phyloP scores from a whole-genome alignment of 305 asterid species.

The Striga hermonthica region DNA sequence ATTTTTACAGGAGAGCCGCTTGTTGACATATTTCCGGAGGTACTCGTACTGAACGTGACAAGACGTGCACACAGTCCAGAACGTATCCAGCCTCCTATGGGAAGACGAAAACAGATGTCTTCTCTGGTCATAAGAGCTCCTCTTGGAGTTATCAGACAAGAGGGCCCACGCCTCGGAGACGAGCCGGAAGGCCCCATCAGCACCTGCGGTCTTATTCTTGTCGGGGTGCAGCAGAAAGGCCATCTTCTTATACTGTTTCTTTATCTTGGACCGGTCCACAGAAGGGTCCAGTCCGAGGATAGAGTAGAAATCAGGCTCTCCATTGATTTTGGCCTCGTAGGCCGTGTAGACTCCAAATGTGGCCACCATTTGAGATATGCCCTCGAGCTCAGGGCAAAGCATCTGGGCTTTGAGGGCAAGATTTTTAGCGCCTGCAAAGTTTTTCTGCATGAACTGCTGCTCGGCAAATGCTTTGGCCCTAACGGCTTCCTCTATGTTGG shows the following conservation, averaged over 20 bases:
- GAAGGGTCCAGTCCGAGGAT: conserved; percentile 79
- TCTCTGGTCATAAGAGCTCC: conserved; percentile 73
- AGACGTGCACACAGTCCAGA: conserved; percentile 89
- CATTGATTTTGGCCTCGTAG: conserved; percentile 68
- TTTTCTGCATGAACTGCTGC: conserved; percentile 67
- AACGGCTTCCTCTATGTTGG: conserved; percentile 66
- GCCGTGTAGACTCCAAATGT: conserved; percentile 78
- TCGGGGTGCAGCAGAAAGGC: conserved; percentile 93
- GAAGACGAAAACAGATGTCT: conserved; percentile 53
- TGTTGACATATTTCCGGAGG: conserved; percentile 76
- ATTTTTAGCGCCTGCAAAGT: conserved; percentile 60
- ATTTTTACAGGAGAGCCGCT: conserved; percentile 80
- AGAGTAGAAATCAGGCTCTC: conserved; percentile 78
- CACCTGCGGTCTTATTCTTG: conserved; percentile 82
- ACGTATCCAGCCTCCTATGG: conserved; percentile 62
- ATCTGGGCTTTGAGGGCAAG: conserved; percentile 81
- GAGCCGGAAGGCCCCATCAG: conserved; percentile 86
- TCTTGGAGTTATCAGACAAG: conserved; percentile 63
- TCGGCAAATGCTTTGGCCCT: conserved; percentile 73
- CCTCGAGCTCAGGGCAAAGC: conserved; percentile 85
- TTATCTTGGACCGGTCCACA: conserved; percentile 63
- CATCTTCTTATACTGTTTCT: conserved; percentile 86
- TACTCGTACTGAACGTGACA: conserved; percentile 92
- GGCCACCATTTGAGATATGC: conserved; percentile 82
- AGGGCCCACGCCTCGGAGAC: conserved; percentile 83